phyloP scores from a whole-genome alignment of 805 yeast species.

The Clavispora asparagi region DNA sequence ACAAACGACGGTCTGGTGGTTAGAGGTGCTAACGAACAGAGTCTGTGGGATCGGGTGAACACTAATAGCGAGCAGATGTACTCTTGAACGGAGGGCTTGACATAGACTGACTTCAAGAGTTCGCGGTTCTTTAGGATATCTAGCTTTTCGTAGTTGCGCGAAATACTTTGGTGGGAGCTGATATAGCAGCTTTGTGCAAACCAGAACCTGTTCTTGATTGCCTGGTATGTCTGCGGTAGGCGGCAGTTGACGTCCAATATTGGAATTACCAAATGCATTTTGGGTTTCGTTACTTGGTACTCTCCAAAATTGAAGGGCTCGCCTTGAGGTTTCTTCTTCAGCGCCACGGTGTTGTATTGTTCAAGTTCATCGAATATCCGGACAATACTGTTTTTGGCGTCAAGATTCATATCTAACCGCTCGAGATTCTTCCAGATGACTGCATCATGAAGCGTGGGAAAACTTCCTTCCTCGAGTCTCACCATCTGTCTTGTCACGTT shows the following conservation, averaged over 20 bases:
- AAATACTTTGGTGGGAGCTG: background rate
- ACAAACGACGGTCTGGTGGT: constrained; percentile 30
- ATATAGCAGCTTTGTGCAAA: constrained; percentile 6
- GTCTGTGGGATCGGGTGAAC: constrained; percentile 33
- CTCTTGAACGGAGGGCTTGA: constrained; percentile 31
- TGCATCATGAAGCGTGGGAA: constrained; percentile 8
- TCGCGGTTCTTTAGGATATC: constrained; percentile 4
- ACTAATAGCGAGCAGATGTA: constrained; percentile 35
- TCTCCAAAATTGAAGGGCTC: constrained; percentile 9
- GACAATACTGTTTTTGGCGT: constrained; percentile 3
- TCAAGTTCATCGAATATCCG: constrained; percentile 10
- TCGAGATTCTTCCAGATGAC: constrained; percentile 15
- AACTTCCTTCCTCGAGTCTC: constrained; percentile 1
- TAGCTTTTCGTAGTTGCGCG: background rate
- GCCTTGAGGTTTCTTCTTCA: background rate
- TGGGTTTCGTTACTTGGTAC: constrained; percentile 6
- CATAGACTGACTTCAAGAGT: constrained; percentile 15
- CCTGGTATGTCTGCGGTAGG: constrained; percentile 9
- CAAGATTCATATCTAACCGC: constrained; percentile 1
- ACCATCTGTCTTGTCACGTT: constrained; percentile 9
- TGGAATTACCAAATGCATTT: constrained; percentile 7
- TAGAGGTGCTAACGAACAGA: constrained; percentile 34
- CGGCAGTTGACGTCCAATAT: constrained; percentile 4
- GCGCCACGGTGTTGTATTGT: constrained; percentile 8
- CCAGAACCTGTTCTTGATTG: constrained; percentile 15